Conservation (phyloP, 176 grass and related monocot species). For the Pontederia crassipes region DNA sequence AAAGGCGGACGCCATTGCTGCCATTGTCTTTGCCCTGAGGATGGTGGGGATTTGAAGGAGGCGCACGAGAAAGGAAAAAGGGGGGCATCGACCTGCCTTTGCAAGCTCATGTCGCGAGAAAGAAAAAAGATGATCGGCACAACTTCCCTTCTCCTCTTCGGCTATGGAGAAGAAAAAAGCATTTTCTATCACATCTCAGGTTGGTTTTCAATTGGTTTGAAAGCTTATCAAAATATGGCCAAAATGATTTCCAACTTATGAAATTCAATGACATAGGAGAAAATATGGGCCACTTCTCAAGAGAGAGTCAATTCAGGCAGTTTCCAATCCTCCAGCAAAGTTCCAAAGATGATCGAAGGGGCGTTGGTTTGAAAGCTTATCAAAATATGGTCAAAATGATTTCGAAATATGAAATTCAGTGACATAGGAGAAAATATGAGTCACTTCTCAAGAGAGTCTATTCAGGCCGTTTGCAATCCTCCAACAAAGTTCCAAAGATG, state of each 20-base stretch:
- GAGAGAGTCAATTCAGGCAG: conserved; percentile 1
- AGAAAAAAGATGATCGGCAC: no score
- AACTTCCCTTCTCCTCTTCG: no score
- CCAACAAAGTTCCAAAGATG: no score
- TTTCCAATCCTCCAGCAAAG: neutral
- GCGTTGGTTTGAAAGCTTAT: neutral
- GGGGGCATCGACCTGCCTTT: no score
- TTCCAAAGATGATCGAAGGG: no score
- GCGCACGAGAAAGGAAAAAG: no score
- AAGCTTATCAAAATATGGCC: neutral
- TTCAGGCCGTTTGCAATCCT: neutral
- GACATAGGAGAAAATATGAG: neutral
- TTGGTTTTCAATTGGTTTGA: neutral
- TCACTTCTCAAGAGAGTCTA: neutral
- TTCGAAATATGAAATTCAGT: neutral
- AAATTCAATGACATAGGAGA: neutral
- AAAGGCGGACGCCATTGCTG: conserved; percentile 18
- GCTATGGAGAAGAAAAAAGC: neutral
- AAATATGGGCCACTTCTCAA: neutral
- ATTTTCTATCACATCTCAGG: neutral
- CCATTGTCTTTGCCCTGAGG: conserved; percentile 45
- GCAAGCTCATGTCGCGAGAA: no score
- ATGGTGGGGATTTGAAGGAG: conserved; percentile 53
- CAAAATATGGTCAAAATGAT: neutral
- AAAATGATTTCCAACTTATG: neutral